Conservation (phyloP, 2,329 filamentous ascomycete genomes). For the Chrysosporium queenslandicum region DNA sequence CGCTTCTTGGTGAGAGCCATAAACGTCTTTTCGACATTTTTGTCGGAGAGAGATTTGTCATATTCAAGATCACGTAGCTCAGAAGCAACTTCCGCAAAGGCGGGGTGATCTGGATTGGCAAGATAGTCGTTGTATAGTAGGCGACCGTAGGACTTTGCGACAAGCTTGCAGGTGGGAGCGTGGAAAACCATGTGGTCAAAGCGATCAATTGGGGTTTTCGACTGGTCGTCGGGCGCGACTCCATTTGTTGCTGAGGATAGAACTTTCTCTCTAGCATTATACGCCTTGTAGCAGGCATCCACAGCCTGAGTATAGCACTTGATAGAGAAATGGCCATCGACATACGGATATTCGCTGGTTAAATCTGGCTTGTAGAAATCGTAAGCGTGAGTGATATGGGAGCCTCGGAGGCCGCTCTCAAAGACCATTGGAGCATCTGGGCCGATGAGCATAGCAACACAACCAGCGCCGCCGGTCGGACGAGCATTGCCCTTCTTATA, state of each 20-base stretch:
- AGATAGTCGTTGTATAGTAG: slow-evolving; percentile 82
- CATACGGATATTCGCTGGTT: slow-evolving; percentile 70
- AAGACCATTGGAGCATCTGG: slow-evolving; percentile 62
- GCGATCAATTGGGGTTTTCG: slow-evolving; percentile 60
- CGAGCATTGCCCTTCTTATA: slow-evolving; percentile 71
- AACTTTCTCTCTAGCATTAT: slow-evolving; percentile 61
- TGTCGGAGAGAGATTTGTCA: slow-evolving; percentile 67
- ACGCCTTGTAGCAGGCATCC: slow-evolving; percentile 69
- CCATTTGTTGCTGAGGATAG: slow-evolving; percentile 43
- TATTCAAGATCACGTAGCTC: slow-evolving; percentile 72
- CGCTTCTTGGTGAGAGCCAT: slow-evolving; percentile 76
- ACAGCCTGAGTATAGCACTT: slow-evolving; percentile 67
- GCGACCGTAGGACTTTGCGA: slow-evolving; percentile 74
- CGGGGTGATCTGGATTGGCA: slow-evolving; percentile 53
- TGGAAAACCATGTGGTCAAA: slow-evolving; percentile 81
- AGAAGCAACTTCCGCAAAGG: slow-evolving; percentile 63
- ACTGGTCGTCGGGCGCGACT: slow-evolving; percentile 28
- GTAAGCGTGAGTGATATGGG: slow-evolving; percentile 71
- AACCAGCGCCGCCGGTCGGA: slow-evolving; percentile 65
- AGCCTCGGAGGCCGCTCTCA: slow-evolving; percentile 65
- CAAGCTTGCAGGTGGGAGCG: slow-evolving; percentile 76
- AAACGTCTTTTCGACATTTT: slow-evolving; percentile 77
- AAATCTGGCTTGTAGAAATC: slow-evolving; percentile 81
- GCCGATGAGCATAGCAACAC: slow-evolving; percentile 63
- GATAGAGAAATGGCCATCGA: slow-evolving; percentile 68